Evolutionary conservation across 768 basidiomycete genomes (phyloP), one percentile per base, ranked within the genome.

Genomic region (Termitomyces sp.): DNA sequence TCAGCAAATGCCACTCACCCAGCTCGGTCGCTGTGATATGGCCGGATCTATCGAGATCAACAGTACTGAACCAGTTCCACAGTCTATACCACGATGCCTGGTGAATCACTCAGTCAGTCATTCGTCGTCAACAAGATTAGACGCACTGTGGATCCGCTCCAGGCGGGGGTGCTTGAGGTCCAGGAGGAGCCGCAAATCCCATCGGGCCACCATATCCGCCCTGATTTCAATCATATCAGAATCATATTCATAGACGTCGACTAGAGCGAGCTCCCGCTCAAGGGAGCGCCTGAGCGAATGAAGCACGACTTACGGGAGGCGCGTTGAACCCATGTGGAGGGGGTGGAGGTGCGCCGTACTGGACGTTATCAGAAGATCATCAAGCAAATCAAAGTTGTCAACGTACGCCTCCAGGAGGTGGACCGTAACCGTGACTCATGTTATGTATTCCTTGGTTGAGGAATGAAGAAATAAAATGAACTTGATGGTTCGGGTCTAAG

Each of bases 141-240:
- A 73, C 86, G 67, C 62, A 92, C 90, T 87, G 82, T 26, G 88
- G 88, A 54, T 92, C 90, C 14, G 84, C 84, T 31, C 86, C 88
- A 11, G 83, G 78, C 6, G 85, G 86, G 3, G 83, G 74, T 8
- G 75, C 80, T 15, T 66, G 66, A 19, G 63, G 68, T 1, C 70
- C 71, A 1, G 67, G 68, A 47, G 68, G 69, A 14, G 73, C 59
- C 10, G 69, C 63, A 57, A 78, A 77, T 26, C 75, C 74, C 50
- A 51, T 51, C 11, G 50, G 50, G 30, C 75, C 75, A 31, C 69
- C 71, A 47, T 77, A 75, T 28, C 66, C 66, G 21, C 53, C 49
- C 74, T 75, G 17, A 52, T 14, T 43, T 26, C 37, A 38, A 38
- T 8, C 30, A 55, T 31, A 33, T 42, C 33, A 56, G 42, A n/a